Conservation (phyloP, 257 asterid species). For the Henckelia pumila region DNA sequence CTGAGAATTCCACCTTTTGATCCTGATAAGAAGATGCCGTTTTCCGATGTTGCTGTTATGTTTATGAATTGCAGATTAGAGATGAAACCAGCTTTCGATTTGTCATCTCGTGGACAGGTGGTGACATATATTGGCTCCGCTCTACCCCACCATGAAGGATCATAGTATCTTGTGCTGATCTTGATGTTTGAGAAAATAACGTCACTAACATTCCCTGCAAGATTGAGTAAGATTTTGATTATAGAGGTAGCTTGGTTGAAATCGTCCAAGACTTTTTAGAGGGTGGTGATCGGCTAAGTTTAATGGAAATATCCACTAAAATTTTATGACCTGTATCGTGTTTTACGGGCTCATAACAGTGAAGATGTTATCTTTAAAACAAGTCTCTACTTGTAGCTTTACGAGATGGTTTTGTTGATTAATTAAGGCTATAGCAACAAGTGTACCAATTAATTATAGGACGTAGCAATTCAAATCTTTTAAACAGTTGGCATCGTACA, state of each 20-base stretch:
- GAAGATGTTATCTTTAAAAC: too few relatives aligned
- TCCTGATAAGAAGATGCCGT: constrained; percentile 83
- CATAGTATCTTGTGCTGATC: constrained; percentile 79
- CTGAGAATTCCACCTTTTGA: constrained; percentile 62
- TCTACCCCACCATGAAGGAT: constrained; percentile 97
- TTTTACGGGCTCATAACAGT: too few relatives aligned
- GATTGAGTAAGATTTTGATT: background rate
- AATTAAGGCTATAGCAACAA: too few relatives aligned
- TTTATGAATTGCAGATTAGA: constrained; percentile 69
- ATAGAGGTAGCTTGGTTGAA: background rate
- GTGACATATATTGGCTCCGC: constrained; percentile 91
- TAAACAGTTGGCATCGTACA: too few relatives aligned
- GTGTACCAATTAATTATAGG: too few relatives aligned
- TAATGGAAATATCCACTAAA: too few relatives aligned
- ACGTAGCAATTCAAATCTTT: too few relatives aligned
- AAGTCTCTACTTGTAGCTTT: too few relatives aligned
- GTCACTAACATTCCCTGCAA: constrained; percentile 77
- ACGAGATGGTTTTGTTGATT: too few relatives aligned
- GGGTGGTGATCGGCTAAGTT: too few relatives aligned
- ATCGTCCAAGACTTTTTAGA: too few relatives aligned
- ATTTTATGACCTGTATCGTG: too few relatives aligned
- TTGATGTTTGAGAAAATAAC: constrained; percentile 81
- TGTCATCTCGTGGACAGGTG: constrained; percentile 63
- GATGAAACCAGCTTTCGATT: constrained; percentile 61
- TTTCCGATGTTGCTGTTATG: constrained; percentile 78